Base-by-base conservation (phyloP, 129 eudicot genomes). In the Pulicaria dysenterica region DNA sequence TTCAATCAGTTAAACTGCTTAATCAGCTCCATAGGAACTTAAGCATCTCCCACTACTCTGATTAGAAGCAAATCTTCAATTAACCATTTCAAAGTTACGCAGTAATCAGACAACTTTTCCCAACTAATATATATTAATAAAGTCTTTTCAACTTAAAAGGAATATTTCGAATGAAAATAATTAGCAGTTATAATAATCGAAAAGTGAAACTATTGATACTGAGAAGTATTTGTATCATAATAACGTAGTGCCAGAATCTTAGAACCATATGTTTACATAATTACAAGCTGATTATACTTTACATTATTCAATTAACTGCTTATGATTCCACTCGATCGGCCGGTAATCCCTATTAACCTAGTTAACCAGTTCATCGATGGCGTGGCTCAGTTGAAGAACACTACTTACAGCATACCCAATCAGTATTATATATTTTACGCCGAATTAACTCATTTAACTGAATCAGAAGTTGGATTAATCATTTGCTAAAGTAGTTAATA, bases 301-400 rank as follows among this genome's bases (percentile, higher is more conserved):
- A 8, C 9, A 42, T 10, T 38, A 54, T 40, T 39, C 1, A 0
- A 16, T 56, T 10, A 70, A 40, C 6, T 3, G 19, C 19, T 53
- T 54, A 16, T 45, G 37, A 8, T 58, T 46, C 68, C 47, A 6
- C 49, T 73, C 47, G 77, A 73, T 73, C 77, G 17, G 37, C 8
- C 59, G 3, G 58, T 7, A 60, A 42, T 56, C 75, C 53, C 11
- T 4, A 4, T n/a, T 5, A 53, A 15, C 11, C 17, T 53, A 6
- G 15, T 53, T 0, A 56, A 56, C 39, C 39, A 56, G 39, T 7
- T 3, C 5, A 2, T 24, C 4, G 38, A 56, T 8, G 24, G 13
- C n/a, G 19, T 56, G 24, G 39, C 51, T 40, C 42, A 40, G 3
- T 3, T 55, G 41, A 70, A 41, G 48, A 70, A 40, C 64, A 54